These are phyloP conservation scores for Cladophialophora chaetospira DNA, from an alignment of 2,329 filamentous ascomycete genomes.

Conservation along the genomic window DNA sequence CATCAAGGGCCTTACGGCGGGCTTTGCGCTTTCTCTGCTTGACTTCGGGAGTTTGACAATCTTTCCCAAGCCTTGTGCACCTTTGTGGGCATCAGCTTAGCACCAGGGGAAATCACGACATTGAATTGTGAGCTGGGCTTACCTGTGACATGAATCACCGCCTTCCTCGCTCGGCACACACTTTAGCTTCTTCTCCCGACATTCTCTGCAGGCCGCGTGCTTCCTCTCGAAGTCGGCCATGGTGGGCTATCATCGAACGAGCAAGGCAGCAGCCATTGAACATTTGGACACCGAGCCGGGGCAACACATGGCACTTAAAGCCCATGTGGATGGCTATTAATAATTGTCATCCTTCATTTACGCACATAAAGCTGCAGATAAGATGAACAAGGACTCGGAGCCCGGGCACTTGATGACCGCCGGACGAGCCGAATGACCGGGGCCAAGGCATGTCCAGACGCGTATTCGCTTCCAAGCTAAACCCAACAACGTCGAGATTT, in stretches of 20 bases:
- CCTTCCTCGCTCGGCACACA: slow-evolving; percentile 15
- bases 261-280: background rate
- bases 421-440: background rate
- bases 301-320: background rate
- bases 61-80: slow-evolving; percentile 18
- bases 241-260: background rate
- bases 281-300: slow-evolving; percentile 3
- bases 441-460: background rate
- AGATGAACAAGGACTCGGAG: background rate
- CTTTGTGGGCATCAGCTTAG: background rate
- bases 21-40: slow-evolving; percentile 24
- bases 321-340: background rate
- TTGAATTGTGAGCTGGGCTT: background rate
- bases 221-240: slow-evolving; percentile 21
- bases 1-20: slow-evolving; percentile 1
- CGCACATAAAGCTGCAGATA: background rate
- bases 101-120: background rate
- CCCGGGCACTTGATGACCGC: background rate
- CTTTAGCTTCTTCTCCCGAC: slow-evolving; percentile 21
- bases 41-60: slow-evolving; percentile 22
- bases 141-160: slow-evolving; percentile 16
- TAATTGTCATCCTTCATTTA: background rate
- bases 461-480: background rate
- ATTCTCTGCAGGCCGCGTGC: slow-evolving; percentile 20
- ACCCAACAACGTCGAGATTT: background rate